Evolutionary conservation across 108 stramenopile species (phyloP).

Genomic region (Schizochytrium sp.): DNA sequence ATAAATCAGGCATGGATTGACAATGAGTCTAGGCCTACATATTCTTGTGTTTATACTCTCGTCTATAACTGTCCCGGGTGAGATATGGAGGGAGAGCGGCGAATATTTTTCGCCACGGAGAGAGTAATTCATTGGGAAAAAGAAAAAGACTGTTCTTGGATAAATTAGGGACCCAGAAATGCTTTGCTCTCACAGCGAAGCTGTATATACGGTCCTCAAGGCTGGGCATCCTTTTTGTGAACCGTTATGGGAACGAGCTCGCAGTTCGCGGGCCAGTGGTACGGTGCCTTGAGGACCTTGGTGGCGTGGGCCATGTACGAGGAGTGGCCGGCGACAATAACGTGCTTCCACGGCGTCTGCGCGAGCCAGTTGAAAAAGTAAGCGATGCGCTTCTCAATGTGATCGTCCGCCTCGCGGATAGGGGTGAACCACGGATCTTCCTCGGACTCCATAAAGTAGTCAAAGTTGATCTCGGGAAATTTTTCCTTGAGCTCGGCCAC

Average conservation of each 20-base stretch:
- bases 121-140: too few species aligned
- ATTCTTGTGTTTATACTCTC: too few species aligned
- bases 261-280: neutral
- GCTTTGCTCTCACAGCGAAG: too few species aligned
- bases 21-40: too few species aligned
- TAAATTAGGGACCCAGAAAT: too few species aligned
- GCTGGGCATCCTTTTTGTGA: neutral
- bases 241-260: neutral
- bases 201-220: too few species aligned
- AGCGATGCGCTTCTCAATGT: constrained; percentile 2
- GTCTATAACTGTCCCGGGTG: too few species aligned
- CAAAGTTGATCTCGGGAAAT: constrained; percentile 6
- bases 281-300: neutral
- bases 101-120: too few species aligned
- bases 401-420: neutral
- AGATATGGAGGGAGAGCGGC: too few species aligned
- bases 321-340: neutral
- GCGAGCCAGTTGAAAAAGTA: constrained; percentile 2
- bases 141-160: too few species aligned
- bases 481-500: neutral
- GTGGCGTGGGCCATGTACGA: neutral
- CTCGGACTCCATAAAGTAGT: constrained; percentile 1
- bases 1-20: too few species aligned
- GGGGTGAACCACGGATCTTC: neutral
- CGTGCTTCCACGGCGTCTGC: neutral